These are phyloP conservation scores for Podila verticillata DNA, from an alignment of 192 early-diverging fungal species.

Conservation along the genomic window DNA sequence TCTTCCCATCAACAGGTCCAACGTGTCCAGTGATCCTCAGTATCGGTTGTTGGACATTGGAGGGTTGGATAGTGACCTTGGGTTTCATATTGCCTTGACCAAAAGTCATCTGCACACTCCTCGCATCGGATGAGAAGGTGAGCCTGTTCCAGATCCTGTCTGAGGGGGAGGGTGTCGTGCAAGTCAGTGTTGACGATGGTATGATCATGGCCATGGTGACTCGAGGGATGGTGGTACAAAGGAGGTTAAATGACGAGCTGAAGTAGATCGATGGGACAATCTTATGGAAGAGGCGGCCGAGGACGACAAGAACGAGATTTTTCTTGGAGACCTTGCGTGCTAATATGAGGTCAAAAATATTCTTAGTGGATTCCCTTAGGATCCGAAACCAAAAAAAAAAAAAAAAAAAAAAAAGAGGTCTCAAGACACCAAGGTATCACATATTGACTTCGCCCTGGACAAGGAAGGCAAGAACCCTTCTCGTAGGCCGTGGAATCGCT, in stretches of 20 bases:
- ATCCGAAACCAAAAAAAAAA: too few species aligned
- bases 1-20: not conserved
- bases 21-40: constrained; percentile 14
- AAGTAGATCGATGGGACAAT: not conserved
- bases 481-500: too few species aligned
- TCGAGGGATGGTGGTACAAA: too few species aligned
- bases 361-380: too few species aligned
- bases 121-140: constrained; percentile 2
- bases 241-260: not conserved
- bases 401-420: too few species aligned
- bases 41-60: constrained; percentile 7
- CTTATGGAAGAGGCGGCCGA: not conserved
- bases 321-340: too few species aligned
- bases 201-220: not conserved
- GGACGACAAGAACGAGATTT: not conserved
- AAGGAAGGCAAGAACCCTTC: too few species aligned
- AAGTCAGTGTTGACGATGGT: not conserved
- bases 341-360: too few species aligned
- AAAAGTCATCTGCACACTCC: constrained; percentile 11
- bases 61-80: constrained; percentile 1
- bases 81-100: constrained; percentile 8
- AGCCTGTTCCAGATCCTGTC: constrained; percentile 4
- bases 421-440: too few species aligned
- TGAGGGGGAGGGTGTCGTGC: not conserved
- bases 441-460: too few species aligned